Conservation (phyloP, 2,329 filamentous ascomycete species). For the Epichloe amarillans region DNA sequence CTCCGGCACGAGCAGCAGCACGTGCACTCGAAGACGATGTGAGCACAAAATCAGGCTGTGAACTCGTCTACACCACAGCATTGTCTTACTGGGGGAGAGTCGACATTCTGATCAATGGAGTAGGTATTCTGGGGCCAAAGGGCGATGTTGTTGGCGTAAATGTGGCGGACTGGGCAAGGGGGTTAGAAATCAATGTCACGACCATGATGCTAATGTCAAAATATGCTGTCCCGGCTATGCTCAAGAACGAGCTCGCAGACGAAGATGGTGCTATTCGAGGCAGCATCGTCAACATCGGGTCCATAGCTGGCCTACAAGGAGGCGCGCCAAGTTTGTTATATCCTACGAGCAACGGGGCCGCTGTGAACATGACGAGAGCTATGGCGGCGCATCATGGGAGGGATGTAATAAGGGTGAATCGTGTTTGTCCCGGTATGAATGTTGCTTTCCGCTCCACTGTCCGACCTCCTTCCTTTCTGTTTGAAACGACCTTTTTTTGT, state of each 20-base stretch:
- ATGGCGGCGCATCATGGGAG: conserved; percentile 23
- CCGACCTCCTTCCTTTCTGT: no score
- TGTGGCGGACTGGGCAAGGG: conserved; percentile 41
- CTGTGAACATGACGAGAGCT: conserved; percentile 37
- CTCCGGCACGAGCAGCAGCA: conserved; percentile 19
- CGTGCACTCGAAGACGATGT: conserved; percentile 36
- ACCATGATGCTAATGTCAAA: conserved; percentile 55
- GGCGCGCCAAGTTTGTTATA: conserved; percentile 32
- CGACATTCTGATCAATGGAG: conserved; percentile 52
- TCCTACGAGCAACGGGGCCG: conserved; percentile 33
- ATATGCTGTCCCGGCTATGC: conserved; percentile 47
- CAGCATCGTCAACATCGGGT: conserved; percentile 48
- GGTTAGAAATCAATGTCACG: conserved; percentile 47
- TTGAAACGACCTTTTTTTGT: no score
- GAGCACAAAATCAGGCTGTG: conserved; percentile 38
- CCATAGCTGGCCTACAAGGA: conserved; percentile 41
- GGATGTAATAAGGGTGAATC: conserved; percentile 21
- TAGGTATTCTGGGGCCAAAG: conserved; percentile 44
- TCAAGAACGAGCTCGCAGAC: conserved; percentile 26
- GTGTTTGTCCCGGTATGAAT: conserved; percentile 29
- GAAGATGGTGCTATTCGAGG: conserved; percentile 27
- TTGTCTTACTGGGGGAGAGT: conserved; percentile 40
- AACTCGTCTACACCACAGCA: conserved; percentile 25
- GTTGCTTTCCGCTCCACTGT: no score
- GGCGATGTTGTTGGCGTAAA: conserved; percentile 50